Percentiles rank a stretch among this genome's conserved stretches.
Conservation (phyloP, 2,329 filamentous ascomycete genomes). For the Mollisia scopiformis region DNA sequence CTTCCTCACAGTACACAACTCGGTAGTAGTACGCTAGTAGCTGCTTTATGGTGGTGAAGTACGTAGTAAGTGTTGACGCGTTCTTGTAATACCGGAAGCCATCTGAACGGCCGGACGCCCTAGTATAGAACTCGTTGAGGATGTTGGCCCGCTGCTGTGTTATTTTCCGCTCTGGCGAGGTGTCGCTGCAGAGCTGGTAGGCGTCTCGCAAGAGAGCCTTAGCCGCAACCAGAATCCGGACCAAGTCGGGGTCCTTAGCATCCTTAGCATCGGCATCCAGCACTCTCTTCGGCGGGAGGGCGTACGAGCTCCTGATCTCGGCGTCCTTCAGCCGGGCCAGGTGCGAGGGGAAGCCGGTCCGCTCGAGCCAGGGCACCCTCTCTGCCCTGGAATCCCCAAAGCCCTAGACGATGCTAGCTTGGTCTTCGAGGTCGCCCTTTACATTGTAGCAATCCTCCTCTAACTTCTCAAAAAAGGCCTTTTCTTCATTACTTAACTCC, state of each 20-base stretch:
- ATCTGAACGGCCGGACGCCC: background rate
- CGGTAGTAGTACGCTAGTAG: background rate
- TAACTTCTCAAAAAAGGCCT: constrained; percentile 14
- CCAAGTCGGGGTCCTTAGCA: too few species aligned
- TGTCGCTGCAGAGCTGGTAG: constrained; percentile 19
- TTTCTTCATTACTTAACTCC: too few species aligned
- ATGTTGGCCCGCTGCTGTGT: constrained; percentile 12
- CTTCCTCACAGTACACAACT: too few species aligned
- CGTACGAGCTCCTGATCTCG: too few species aligned
- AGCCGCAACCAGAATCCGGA: too few species aligned
- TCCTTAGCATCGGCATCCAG: background rate
- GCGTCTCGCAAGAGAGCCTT: too few species aligned
- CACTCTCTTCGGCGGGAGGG: background rate
- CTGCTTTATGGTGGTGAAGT: constrained; percentile 20
- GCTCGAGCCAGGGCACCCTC: constrained; percentile 17
- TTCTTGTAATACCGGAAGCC: constrained; percentile 18
- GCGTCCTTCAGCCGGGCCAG: too few species aligned
- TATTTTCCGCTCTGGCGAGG: constrained; percentile 16
- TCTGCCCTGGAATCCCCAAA: constrained; percentile 10
- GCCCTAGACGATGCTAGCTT: constrained; percentile 11
- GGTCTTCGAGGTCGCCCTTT: too few species aligned
- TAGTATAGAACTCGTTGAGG: background rate
- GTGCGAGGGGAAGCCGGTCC: too few species aligned
- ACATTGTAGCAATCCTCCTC: constrained; percentile 4
- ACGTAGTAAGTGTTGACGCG: constrained; percentile 9